phyloP scores from a whole-genome alignment of 177 flowering plant genomes.

The Telopea speciosissima region DNA sequence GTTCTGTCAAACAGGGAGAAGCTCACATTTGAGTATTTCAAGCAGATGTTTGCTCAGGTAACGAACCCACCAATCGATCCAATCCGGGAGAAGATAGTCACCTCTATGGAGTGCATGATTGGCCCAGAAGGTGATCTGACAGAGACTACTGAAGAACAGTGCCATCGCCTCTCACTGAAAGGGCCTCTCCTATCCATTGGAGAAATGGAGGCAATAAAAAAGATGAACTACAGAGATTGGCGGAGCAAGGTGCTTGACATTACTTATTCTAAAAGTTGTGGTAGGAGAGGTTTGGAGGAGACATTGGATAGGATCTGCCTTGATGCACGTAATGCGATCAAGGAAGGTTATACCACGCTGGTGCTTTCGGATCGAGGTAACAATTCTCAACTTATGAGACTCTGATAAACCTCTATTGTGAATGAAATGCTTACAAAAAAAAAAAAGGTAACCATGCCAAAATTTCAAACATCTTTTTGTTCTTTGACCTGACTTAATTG shows the following conservation, averaged over 20 bases:
- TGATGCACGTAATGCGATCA: conserved; percentile 65
- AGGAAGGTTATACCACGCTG: conserved; percentile 57
- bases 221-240: conserved; percentile 92
- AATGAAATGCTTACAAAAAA: too few species aligned
- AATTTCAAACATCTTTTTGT: neutral
- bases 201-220: conserved; percentile 76
- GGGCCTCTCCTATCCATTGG: conserved; percentile 57
- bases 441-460: neutral
- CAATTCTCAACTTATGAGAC: neutral
- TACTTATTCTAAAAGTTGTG: conserved; percentile 54
- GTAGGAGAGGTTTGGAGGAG: conserved; percentile 67
- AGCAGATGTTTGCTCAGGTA: conserved; percentile 91
- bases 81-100: conserved; percentile 74
- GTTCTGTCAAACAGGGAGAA: conserved; percentile 96
- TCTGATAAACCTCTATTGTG: neutral
- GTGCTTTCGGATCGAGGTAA: conserved; percentile 85
- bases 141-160: conserved; percentile 71
- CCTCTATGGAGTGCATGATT: conserved; percentile 81
- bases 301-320: conserved; percentile 61
- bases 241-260: conserved; percentile 75
- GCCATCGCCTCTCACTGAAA: conserved; percentile 68
- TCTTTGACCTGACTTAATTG: neutral
- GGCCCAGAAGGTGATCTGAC: conserved; percentile 83
- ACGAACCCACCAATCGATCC: conserved; percentile 89
- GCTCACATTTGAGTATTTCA: conserved; percentile 81